Evolutionary conservation across 2,329 filamentous ascomycete genomes (phyloP), one percentile per base, ranked within the genome.

Genomic region (Talaromyces sp.): DNA sequence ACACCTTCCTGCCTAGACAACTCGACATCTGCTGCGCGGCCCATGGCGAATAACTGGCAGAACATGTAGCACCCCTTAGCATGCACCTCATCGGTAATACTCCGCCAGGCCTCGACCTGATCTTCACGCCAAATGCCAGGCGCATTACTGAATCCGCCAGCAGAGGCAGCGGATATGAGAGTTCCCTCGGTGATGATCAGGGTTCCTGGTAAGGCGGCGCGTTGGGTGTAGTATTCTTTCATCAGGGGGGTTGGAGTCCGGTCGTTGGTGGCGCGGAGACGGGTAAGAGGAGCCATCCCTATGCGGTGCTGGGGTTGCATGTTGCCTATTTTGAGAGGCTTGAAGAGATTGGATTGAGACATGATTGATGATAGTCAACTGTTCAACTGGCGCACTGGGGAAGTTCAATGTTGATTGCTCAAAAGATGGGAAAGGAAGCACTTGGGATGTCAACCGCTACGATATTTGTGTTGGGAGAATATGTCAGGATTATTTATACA

Each of bases 81-180:
- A 70, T 91, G 88, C 0, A 90, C 86, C 0, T 82, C 83, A n/a
- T 86, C 81, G 1, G 84, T 85, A 43, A 90, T 77, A 2, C 80
- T 75, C 68, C 81, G 84, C 88, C 88, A 90, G 0, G 78, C 83
- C 0, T 77, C 77, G 19, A 87, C 77, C 65, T 89, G 85, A 10
- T 78, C 79, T 0, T 80, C 73, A 10, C 73, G 83, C 70, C 79
- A 87, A 68, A 87, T 85, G 45, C 85, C 86, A 0, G 88, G 86
- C 1, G 82, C 79, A 65, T 84, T 82, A 29, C 75, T 75, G 68
- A 80, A 82, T 6, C 63, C 63, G 53, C 82, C 80, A 47, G 47
- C 47, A 29, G 80, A 79, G 51, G 74, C 78, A 69, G 77, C 74
- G 72, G 71, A 83, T 72, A 76, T 85, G 76, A 79, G 80, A 3